A percentile compares a stretch with the other conserved stretches of the same genome.
phyloP scores from a whole-genome alignment of 106 monocot genomes.

The Dactylorhiza incarnata region DNA sequence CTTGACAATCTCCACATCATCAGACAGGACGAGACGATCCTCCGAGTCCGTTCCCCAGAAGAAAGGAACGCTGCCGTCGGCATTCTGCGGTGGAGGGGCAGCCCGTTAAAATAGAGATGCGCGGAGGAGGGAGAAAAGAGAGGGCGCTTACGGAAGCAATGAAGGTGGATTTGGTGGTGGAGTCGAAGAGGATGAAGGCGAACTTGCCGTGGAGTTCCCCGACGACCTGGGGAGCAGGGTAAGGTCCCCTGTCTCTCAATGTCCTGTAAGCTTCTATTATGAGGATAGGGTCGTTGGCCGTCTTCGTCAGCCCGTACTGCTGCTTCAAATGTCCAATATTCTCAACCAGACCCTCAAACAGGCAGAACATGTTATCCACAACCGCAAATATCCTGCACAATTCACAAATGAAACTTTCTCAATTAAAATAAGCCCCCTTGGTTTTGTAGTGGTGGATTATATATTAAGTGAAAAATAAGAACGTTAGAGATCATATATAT shows the following conservation, averaged over 20 bases:
- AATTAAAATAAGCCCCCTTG: too few species aligned
- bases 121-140: neutral
- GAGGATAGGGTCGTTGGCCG: constrained; percentile 62
- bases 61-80: constrained; percentile 70
- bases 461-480: too few species aligned
- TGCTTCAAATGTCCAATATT: constrained; percentile 65
- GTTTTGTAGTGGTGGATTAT: too few species aligned
- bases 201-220: constrained; percentile 73
- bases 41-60: constrained; percentile 75
- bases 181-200: constrained; percentile 73
- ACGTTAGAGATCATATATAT: too few species aligned
- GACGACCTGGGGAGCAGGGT: constrained; percentile 77
- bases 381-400: constrained; percentile 58
- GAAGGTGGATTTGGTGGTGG: constrained; percentile 44
- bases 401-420: too few species aligned
- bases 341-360: constrained; percentile 67
- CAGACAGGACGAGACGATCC: constrained; percentile 51
- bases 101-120: too few species aligned
- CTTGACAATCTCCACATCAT: constrained; percentile 57
- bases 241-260: constrained; percentile 84
- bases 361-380: constrained; percentile 74
- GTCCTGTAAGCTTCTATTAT: constrained; percentile 85
- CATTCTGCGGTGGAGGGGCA: constrained; percentile 31
- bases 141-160: constrained; percentile 58
- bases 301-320: constrained; percentile 79